Percentiles rank a stretch among this genome's conserved stretches.
Conservation (phyloP, 768 basidiomycete genomes). For the Rhodotorula paludigena region DNA sequence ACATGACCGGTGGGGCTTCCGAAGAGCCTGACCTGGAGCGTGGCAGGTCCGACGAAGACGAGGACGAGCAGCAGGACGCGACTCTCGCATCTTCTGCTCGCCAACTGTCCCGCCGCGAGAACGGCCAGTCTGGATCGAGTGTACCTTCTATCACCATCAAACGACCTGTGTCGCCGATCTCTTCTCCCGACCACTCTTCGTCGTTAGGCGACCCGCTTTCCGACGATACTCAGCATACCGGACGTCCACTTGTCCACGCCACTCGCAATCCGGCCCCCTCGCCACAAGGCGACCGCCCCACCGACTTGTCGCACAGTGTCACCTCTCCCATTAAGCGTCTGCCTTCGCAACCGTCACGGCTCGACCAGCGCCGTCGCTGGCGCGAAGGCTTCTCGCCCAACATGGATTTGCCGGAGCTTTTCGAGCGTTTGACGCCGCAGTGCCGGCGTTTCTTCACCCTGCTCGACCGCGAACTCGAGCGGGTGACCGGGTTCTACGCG, state of each 20-base stretch:
- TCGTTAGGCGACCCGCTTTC: slow-evolving; percentile 9
- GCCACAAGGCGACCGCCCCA: background rate
- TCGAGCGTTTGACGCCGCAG: slow-evolving; percentile 57
- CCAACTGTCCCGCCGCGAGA: background rate
- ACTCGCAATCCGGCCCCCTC: background rate
- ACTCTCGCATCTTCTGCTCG: background rate
- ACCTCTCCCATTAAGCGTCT: background rate
- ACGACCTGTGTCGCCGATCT: background rate
- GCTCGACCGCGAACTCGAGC: slow-evolving; percentile 72
- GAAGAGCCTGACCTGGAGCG: slow-evolving; percentile 18
- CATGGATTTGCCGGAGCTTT: slow-evolving; percentile 46
- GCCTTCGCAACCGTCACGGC: background rate
- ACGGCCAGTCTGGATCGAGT: no score
- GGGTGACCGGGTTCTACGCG: slow-evolving; percentile 77
- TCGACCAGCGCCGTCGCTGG: slow-evolving; percentile 12
- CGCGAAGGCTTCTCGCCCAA: slow-evolving; percentile 15
- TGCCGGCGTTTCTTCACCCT: slow-evolving; percentile 70
- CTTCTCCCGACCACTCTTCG: slow-evolving; percentile 1
- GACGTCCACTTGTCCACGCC: background rate
- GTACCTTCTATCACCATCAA: background rate
- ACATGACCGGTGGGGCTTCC: background rate
- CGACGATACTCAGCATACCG: background rate
- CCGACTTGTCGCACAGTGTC: background rate
- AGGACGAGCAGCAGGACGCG: no score
- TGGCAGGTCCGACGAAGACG: background rate